Base-by-base conservation (phyloP, 139 green algal genomes). In the Chlamydomonas sphaeroides region DNA sequence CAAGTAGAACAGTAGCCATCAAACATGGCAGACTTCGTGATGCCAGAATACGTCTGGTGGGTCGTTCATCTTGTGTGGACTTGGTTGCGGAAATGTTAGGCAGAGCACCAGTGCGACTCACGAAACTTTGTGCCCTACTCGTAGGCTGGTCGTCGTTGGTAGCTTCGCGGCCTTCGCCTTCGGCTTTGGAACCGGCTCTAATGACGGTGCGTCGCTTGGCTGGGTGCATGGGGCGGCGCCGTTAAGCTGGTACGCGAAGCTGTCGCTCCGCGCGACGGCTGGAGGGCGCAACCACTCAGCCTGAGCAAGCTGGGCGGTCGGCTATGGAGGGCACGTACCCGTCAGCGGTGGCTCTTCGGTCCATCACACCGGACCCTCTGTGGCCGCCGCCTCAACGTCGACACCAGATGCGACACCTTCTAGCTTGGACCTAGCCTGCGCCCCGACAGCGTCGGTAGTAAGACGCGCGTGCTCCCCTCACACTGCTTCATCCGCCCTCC, bases 81-180 rank as follows among this genome's bases (percentile, higher is more conserved):
- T 51, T 20, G 45, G 14, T 61, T 61, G 15, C 14, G 15, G 15
- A 28, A 6, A 17, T 17, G 14, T 17, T 6, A 10, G 51, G 6
- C 18, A 30, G 17, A 28, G 6, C 4, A 28, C 17, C 17, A 30
- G 51, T 61, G 51, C 39, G 61, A 36, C 61, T 67, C 28, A 8
- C 39, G 61, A 3, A 39, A 23, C 53, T 36, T 72, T 33, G 18
- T 4, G 35, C 78, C 4, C 65, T 86, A 49, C 86, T 86, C 42
- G 36, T 81, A 10, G 85, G 85, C 61, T 89, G 32, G 59, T 89
- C 0, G 73, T 89, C 0, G 65, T 78, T 1, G 85, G 85, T 45
- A 66, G 20, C 33, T 65, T 67, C 61, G 84, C 82, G 15, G 68
- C 77, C 21, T 85, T 53, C 69, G 78, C 78, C 0, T 78, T 75